These are phyloP conservation scores for Aspergillus heteromorphus DNA, from an alignment of 495 filamentous ascomycete species.

Conservation along the genomic window DNA sequence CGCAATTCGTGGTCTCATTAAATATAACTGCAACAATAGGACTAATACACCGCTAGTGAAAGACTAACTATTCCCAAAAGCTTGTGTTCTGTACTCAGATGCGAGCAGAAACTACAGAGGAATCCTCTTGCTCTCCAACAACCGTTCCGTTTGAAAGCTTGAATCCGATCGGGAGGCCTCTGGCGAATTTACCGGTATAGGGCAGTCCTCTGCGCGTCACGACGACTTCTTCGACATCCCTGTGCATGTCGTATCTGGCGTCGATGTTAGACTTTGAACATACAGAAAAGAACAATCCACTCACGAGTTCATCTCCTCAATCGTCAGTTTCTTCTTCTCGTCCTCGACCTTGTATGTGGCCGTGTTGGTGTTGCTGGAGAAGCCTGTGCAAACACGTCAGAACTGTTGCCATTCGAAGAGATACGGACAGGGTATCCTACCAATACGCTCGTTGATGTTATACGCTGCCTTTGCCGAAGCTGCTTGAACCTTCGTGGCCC, in stretches of 20 bases:
- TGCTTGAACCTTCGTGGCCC: constrained; percentile 39
- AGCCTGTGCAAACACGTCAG: constrained; percentile 23
- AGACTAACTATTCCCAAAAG: not conserved
- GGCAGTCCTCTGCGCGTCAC: constrained; percentile 17
- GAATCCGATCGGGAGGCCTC: constrained; percentile 35
- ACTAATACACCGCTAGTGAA: not conserved
- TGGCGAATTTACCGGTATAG: constrained; percentile 25
- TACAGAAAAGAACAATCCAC: constrained; percentile 5
- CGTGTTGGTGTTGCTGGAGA: constrained; percentile 40
- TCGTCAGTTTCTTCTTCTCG: constrained; percentile 44
- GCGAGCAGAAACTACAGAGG: not conserved
- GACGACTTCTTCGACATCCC: constrained; percentile 38
- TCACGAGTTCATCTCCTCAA: constrained; percentile 50
- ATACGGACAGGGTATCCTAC: constrained; percentile 16
- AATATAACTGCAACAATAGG: not conserved
- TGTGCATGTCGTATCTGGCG: constrained; percentile 45
- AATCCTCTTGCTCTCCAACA: constrained; percentile 17
- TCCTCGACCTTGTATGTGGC: constrained; percentile 43
- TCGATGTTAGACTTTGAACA: constrained; percentile 4
- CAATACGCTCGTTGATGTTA: constrained; percentile 48
- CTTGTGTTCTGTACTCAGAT: not conserved
- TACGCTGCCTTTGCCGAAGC: constrained; percentile 42
- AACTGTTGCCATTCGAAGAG: not conserved
- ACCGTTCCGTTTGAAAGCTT: constrained; percentile 32
- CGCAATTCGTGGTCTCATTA: not conserved